Conservation (phyloP, 192 early-diverging fungal species). For the Coemansia sp. region DNA sequence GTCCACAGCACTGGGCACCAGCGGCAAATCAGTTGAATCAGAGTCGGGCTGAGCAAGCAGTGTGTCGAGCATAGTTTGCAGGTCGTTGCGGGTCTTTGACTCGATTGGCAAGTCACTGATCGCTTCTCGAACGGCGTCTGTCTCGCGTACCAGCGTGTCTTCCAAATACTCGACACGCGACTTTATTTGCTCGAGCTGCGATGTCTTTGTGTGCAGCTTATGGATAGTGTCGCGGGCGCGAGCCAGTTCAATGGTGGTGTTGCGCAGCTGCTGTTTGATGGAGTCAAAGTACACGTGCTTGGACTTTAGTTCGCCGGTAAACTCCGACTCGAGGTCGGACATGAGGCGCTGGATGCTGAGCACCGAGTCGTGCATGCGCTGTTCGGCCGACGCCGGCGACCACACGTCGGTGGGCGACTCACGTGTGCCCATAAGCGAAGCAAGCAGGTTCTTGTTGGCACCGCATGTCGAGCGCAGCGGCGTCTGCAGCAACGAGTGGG, state of each 20-base stretch:
- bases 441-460: conserved; percentile 23
- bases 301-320: conserved; percentile 58
- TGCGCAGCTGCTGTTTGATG: conserved; percentile 57
- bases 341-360: conserved; percentile 65
- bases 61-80: conserved; percentile 28
- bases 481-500: conserved; percentile 19
- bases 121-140: conserved; percentile 37
- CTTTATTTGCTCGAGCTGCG: conserved; percentile 62
- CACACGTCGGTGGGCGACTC: conserved; percentile 11
- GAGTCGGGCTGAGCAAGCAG: conserved; percentile 16
- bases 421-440: conserved; percentile 22
- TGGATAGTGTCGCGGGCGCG: conserved; percentile 58
- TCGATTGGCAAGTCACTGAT: conserved; percentile 30
- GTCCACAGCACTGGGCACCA: conserved; percentile 6
- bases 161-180: conserved; percentile 64
- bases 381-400: conserved; percentile 40
- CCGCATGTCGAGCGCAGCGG: conserved; percentile 29
- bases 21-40: conserved; percentile 17
- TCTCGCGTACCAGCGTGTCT: conserved; percentile 56
- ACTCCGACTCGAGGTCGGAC: conserved; percentile 68
- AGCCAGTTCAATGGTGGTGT: conserved; percentile 58
- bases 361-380: conserved; percentile 52
- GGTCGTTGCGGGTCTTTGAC: conserved; percentile 32
- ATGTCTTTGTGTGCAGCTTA: conserved; percentile 52
- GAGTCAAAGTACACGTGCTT: conserved; percentile 61